phyloP scores from a whole-genome alignment of 2,329 filamentous ascomycete genomes.

The Pseudophaeomoniella oleicola region DNA sequence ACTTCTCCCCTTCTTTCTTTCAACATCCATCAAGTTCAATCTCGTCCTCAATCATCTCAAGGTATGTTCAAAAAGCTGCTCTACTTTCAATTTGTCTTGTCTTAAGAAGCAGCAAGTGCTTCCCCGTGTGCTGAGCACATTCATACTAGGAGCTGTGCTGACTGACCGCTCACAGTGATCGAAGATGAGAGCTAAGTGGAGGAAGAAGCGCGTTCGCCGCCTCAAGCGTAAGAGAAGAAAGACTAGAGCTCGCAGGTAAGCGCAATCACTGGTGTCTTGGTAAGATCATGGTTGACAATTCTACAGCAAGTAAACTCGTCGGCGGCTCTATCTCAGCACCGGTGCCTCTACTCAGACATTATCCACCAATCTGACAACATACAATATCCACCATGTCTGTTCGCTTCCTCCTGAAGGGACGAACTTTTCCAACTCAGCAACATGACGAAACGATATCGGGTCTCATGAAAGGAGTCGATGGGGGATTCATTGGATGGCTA shows the following conservation, averaged over 20 bases:
- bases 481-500: background rate
- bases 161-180: background rate
- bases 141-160: background rate
- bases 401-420: no score
- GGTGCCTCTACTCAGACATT: no score
- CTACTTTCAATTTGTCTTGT: background rate
- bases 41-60: conserved; percentile 2
- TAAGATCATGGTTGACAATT: conserved; percentile 18
- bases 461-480: background rate
- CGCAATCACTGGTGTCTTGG: conserved; percentile 9
- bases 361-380: no score
- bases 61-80: background rate
- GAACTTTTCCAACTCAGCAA: no score
- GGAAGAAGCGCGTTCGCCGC: conserved; percentile 98
- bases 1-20: background rate
- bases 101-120: background rate
- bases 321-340: conserved; percentile 39
- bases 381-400: no score
- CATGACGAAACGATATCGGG: background rate
- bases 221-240: conserved; percentile 99
- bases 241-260: conserved; percentile 95
- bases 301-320: conserved; percentile 53
- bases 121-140: background rate
- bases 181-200: conserved; percentile 91
- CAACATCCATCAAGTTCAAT: conserved; percentile 1